phyloP scores from a whole-genome alignment of 441 rosid genomes.

The Adansonia gregorii region DNA sequence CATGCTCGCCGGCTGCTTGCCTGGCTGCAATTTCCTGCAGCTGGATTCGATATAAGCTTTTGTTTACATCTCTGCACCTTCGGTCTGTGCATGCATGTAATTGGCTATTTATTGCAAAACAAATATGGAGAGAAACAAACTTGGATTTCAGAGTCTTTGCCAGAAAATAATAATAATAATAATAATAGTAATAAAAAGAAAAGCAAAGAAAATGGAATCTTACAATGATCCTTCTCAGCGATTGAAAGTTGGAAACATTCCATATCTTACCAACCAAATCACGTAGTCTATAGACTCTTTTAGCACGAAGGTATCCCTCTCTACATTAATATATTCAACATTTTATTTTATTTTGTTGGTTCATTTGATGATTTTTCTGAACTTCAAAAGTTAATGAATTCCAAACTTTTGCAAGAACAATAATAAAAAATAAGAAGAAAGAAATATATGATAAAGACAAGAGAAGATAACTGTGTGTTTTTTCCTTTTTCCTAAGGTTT shows the following conservation, averaged over 20 bases:
- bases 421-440: neutral
- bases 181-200: neutral
- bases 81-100: constrained; percentile 40
- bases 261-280: constrained; percentile 29
- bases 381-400: neutral
- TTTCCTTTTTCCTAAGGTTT: neutral
- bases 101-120: constrained; percentile 36
- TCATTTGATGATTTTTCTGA: neutral
- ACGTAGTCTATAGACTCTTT: neutral
- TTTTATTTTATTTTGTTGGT: neutral
- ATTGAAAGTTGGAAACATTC: constrained; percentile 16
- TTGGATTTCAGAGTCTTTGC: constrained; percentile 28
- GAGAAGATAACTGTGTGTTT: neutral
- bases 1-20: too few species aligned
- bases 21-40: constrained; percentile 16
- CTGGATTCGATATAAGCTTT: constrained; percentile 35
- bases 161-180: neutral
- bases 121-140: constrained; percentile 22
- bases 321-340: neutral
- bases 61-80: constrained; percentile 35
- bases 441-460: neutral
- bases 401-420: neutral
- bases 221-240: constrained; percentile 20
- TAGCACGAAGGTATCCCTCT: neutral
- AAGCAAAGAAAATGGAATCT: constrained; percentile 32